These are phyloP conservation scores for Ganoderma lingzhi DNA, from an alignment of 1,284 basidiomycete species.

Conservation along the genomic window DNA sequence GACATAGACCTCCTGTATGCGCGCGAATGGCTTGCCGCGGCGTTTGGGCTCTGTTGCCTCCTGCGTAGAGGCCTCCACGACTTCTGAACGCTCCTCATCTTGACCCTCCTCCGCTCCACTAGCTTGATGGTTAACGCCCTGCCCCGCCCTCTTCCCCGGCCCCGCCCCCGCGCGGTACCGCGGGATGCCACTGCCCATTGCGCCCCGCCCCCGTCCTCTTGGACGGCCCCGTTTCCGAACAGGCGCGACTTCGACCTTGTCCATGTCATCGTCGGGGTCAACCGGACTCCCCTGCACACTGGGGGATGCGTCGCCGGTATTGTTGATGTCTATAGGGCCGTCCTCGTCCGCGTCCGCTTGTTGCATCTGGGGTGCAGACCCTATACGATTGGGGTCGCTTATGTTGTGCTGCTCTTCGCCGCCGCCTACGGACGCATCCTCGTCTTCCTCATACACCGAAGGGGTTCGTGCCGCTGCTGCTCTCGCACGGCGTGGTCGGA, in stretches of 20 bases:
- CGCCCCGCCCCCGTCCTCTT: conserved; percentile 41
- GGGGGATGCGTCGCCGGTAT: conserved; percentile 29
- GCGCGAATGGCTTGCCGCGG: conserved; percentile 73
- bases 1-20: conserved; percentile 79
- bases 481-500: conserved; percentile 37
- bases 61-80: conserved; percentile 37
- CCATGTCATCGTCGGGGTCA: conserved; percentile 29
- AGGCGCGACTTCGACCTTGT: conserved; percentile 31
- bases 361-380: conserved; percentile 23
- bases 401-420: conserved; percentile 28
- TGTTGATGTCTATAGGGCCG: conserved; percentile 28
- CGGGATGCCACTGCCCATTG: conserved; percentile 36
- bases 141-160: conserved; percentile 52
- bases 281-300: conserved; percentile 24
- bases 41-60: conserved; percentile 48
- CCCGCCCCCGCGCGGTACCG: conserved; percentile 49
- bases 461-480: conserved; percentile 25
- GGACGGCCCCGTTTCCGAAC: conserved; percentile 38
- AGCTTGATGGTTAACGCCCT: conserved; percentile 46
- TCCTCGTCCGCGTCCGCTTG: conserved; percentile 31
- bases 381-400: conserved; percentile 18
- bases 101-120: conserved; percentile 56
- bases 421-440: conserved; percentile 17
- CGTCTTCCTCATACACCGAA: conserved; percentile 27
- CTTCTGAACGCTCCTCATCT: conserved; percentile 40